Base-by-base conservation (phyloP, 1,284 basidiomycete genomes). In the Trichosporon inkin region DNA sequence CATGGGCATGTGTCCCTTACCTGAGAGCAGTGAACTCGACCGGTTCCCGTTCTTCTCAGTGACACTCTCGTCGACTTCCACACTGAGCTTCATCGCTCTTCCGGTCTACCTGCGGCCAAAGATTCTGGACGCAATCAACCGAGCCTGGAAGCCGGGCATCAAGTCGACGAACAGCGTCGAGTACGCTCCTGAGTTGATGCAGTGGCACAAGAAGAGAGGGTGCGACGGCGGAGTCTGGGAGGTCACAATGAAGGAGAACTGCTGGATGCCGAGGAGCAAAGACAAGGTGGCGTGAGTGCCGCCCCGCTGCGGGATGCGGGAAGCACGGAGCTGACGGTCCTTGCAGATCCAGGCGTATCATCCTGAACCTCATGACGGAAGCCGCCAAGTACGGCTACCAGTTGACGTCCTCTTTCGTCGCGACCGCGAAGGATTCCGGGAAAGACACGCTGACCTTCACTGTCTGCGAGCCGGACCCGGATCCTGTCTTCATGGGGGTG, bases 201-300 rank as follows among this genome's bases (percentile, higher is more conserved):
- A 65, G 57, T 69, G 62, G 51, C 72, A 74, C 54, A 69, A 69
- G 59, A 66, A 71, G 28, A 71, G 70, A 53, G 75, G 75, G 10
- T 73, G 73, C 56, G 74, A 77, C 22, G 71, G 72, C 6, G 75
- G 75, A 1, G 75, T 77, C 2, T 77, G 75, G 75, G 73, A 77
- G 56, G 63, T 77, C 6, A 67, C 63, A 5, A 37, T 75, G 58
- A 75, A 71, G 63, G 72, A 66, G 11, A 63, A 67, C 36, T 69
- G 70, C 37, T 75, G 75, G 75, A 66, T 72, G 55, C 75, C 75
- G 3, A 60, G 56, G 6, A 71, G 65, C 40, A 62, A 65, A 51
- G 75, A 77, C 40, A 71, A 73, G 61, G 75, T 77, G 20, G 65
- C 71, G 74, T 75, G 61, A 70, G 74, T 76, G 28, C 32, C 11